phyloP scores from a whole-genome alignment of 2,329 filamentous ascomycete genomes.

The Colletotrichum paranaense region DNA sequence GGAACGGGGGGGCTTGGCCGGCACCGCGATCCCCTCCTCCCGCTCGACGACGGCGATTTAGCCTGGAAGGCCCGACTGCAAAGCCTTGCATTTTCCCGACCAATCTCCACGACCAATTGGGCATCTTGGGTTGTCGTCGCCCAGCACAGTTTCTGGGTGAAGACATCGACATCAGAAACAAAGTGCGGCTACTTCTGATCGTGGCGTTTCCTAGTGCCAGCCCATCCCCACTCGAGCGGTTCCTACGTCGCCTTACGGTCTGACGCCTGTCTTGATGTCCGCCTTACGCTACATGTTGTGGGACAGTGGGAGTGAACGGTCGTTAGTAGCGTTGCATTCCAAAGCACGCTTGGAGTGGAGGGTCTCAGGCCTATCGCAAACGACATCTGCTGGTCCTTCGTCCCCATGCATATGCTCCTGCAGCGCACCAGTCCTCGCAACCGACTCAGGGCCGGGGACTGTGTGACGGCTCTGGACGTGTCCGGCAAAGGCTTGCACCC shows the following conservation, averaged over 20 bases:
- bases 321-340: background rate
- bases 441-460: conserved; percentile 4
- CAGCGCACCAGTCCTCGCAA: conserved; percentile 18
- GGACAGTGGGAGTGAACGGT: background rate
- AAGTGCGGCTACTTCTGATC: conserved; percentile 43
- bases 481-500: conserved; percentile 6
- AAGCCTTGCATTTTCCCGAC: conserved; percentile 49
- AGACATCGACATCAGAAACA: conserved; percentile 41
- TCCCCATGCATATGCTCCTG: background rate
- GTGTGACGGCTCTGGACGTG: conserved; percentile 10
- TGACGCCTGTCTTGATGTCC: conserved; percentile 9
- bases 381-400: background rate
- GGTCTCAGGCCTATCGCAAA: background rate
- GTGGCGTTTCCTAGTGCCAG: conserved; percentile 25
- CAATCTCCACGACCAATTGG: conserved; percentile 45
- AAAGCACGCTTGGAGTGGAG: conserved; percentile 8
- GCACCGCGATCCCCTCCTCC: conserved; percentile 32
- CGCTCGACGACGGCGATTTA: conserved; percentile 49
- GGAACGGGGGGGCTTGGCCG: conserved; percentile 23
- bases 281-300: background rate
- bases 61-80: conserved; percentile 55
- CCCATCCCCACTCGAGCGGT: conserved; percentile 21
- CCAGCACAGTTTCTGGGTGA: conserved; percentile 6
- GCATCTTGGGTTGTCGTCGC: background rate
- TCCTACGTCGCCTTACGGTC: conserved; percentile 20